phyloP scores from a whole-genome alignment of 495 filamentous ascomycete species.

The Penicillium chermesinum region DNA sequence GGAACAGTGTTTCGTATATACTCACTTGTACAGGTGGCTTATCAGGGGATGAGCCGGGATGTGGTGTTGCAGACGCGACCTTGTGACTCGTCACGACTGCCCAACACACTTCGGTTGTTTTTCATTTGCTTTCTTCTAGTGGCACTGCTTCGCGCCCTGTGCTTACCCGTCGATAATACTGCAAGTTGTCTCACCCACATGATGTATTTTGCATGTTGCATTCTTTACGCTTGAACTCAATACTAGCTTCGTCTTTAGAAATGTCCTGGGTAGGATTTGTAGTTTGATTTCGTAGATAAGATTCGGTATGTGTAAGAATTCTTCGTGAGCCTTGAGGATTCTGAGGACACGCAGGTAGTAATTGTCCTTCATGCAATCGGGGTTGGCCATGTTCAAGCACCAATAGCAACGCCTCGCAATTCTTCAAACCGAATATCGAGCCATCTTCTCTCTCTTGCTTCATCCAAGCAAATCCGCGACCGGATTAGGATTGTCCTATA shows the following conservation, averaged over 20 bases:
- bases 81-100: constrained; percentile 2
- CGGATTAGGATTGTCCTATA: too few relatives aligned
- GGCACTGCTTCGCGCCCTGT: constrained; percentile 3
- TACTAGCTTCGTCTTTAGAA: constrained; percentile 6
- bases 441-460: too few relatives aligned
- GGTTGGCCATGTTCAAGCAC: too few relatives aligned
- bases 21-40: constrained; percentile 10
- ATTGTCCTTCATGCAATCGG: too few relatives aligned
- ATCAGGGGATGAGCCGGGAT: not conserved
- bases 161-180: constrained; percentile 7
- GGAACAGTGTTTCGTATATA: constrained; percentile 20
- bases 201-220: constrained; percentile 14
- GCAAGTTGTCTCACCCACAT: constrained; percentile 10
- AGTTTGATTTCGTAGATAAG: too few relatives aligned
- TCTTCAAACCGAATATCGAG: too few relatives aligned
- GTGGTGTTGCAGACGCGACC: constrained; percentile 5
- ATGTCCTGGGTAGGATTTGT: too few relatives aligned
- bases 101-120: constrained; percentile 3
- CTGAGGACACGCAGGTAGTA: too few relatives aligned
- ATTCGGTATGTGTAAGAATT: too few relatives aligned
- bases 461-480: too few relatives aligned
- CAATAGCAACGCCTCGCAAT: too few relatives aligned
- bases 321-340: too few relatives aligned
- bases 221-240: constrained; percentile 9
- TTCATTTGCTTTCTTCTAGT: not conserved